These are phyloP conservation scores for Zanthoxylum bungeanum DNA, from an alignment of 345 rosid species.

Conservation along the genomic window DNA sequence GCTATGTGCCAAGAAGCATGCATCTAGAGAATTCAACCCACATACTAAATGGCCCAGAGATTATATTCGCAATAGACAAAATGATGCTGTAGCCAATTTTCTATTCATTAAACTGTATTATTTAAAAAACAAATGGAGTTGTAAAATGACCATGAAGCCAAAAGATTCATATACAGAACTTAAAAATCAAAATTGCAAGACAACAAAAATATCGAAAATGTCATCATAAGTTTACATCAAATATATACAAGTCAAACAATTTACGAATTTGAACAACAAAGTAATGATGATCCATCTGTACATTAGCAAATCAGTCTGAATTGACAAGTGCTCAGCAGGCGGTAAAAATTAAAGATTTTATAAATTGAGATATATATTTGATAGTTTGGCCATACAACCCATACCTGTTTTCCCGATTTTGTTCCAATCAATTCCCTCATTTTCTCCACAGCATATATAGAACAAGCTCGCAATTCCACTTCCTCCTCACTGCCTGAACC, in stretches of 20 bases:
- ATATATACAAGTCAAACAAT: not conserved
- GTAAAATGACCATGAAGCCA: not conserved
- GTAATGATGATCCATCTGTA: not conserved
- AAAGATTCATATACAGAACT: too few relatives aligned
- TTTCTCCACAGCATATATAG: conserved; percentile 80
- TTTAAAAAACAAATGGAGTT: not conserved
- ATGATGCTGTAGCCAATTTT: not conserved
- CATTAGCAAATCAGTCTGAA: conserved; percentile 1
- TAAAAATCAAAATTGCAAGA: too few relatives aligned
- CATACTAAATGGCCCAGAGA: not conserved
- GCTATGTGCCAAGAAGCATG: not conserved
- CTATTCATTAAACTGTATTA: not conserved
- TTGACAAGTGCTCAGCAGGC: not conserved
- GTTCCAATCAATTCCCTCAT: conserved; percentile 53
- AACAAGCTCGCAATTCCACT: conserved; percentile 77
- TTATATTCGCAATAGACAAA: not conserved
- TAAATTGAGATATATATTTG: not conserved
- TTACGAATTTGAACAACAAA: not conserved
- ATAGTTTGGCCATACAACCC: not conserved
- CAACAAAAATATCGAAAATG: too few relatives aligned
- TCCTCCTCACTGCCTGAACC: conserved; percentile 78
- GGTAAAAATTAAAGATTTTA: not conserved
- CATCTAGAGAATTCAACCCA: not conserved
- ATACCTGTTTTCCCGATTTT: conserved; percentile 69
- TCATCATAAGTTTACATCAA: too few relatives aligned